These are phyloP conservation scores for Lachnellula willkommii DNA, from an alignment of 2,329 filamentous ascomycete genomes.

Conservation along the genomic window DNA sequence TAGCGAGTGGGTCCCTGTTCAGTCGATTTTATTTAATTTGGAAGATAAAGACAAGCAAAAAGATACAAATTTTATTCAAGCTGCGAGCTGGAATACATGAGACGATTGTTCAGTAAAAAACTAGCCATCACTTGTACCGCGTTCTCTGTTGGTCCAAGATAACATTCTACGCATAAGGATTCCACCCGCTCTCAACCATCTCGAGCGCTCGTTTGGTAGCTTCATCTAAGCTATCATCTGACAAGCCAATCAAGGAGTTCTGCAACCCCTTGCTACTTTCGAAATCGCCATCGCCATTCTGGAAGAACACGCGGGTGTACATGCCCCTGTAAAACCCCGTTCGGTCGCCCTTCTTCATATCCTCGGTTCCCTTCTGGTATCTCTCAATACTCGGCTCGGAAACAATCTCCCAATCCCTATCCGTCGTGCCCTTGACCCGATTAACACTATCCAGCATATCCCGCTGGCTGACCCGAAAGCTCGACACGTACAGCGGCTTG, in stretches of 20 bases:
- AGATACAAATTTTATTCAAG: too few relatives aligned
- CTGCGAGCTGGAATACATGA: too few relatives aligned
- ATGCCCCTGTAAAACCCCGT: conserved; percentile 10
- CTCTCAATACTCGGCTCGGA: conserved; percentile 4
- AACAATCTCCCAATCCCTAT: conserved; percentile 13
- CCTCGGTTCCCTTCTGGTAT: conserved; percentile 8
- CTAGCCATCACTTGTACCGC: too few relatives aligned
- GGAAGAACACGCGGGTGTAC: conserved; percentile 15
- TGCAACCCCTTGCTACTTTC: conserved; percentile 6
- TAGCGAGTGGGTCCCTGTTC: too few relatives aligned
- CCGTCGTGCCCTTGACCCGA: conserved; percentile 14
- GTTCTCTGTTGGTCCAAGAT: neutral
- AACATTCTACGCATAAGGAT: neutral
- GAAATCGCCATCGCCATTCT: conserved; percentile 10
- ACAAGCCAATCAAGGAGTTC: conserved; percentile 16
- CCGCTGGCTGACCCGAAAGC: conserved; percentile 43
- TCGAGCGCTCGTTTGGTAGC: neutral
- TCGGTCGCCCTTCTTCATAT: conserved; percentile 11
- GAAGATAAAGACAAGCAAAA: too few relatives aligned
- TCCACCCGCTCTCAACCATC: neutral
- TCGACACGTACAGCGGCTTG: conserved; percentile 38
- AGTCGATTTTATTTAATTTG: too few relatives aligned
- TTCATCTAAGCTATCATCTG: conserved; percentile 17
- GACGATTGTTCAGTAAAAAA: too few relatives aligned
- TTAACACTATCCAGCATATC: conserved; percentile 40